Conservation (phyloP, 495 filamentous ascomycete genomes). For the Thozetella sp. region DNA sequence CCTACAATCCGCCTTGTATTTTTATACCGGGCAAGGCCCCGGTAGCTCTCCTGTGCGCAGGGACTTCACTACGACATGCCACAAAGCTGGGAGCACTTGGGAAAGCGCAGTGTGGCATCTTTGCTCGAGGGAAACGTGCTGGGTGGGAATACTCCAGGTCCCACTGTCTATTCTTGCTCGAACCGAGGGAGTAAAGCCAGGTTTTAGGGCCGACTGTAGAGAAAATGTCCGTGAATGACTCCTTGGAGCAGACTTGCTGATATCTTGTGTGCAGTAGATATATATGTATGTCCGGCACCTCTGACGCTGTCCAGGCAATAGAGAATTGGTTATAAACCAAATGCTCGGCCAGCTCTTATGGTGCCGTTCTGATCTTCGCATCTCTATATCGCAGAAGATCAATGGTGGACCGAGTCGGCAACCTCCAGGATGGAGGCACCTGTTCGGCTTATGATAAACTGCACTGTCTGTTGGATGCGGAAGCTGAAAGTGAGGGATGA, state of each 20-base stretch:
- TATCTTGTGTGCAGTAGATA: not conserved
- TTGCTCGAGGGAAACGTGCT: no score
- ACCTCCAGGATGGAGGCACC: not conserved
- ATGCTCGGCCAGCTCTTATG: constrained; percentile 3
- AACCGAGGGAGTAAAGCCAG: no score
- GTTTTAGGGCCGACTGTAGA: no score
- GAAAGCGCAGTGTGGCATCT: no score
- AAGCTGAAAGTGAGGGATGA: not conserved
- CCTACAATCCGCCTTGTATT: not conserved
- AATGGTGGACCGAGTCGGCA: not conserved
- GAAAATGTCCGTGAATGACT: not conserved
- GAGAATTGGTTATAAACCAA: no score
- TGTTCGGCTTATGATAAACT: not conserved
- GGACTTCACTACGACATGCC: no score
- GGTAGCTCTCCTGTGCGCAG: not conserved
- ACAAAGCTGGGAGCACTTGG: no score
- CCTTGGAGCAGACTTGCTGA: not conserved
- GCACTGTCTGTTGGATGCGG: constrained; percentile 1
- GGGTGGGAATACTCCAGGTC: not conserved
- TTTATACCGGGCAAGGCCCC: constrained; percentile 1
- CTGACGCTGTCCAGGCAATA: constrained; percentile 1
- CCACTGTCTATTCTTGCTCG: not conserved
- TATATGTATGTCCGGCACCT: not conserved
- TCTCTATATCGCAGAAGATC: constrained; percentile 2
- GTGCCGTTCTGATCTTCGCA: not conserved